Evolutionary conservation across 2,329 filamentous ascomycete species (phyloP).

Genomic region (Exophiala bonariae): DNA sequence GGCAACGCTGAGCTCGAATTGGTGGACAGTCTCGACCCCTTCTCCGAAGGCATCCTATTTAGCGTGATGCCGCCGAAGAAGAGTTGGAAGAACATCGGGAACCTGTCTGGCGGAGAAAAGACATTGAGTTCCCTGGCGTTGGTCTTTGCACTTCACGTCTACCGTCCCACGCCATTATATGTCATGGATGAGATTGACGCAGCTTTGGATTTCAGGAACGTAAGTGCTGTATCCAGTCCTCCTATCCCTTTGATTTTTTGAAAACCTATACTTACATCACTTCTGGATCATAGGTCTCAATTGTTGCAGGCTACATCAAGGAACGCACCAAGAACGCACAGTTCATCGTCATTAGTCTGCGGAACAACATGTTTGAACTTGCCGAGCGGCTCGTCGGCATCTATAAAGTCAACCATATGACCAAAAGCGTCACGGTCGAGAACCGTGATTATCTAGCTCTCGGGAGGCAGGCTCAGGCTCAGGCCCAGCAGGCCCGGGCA

Average conservation of each 20-base stretch:
- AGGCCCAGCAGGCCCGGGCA: constrained; percentile 1
- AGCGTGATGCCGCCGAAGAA: constrained; percentile 99
- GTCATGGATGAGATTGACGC: constrained; percentile 99
- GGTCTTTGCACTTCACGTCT: constrained; percentile 98
- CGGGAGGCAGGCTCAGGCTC: constrained; percentile 9
- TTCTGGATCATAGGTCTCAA: constrained; percentile 68
- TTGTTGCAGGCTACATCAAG: constrained; percentile 98
- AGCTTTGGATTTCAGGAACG: constrained; percentile 95
- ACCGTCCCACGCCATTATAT: constrained; percentile 95
- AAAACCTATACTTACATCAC: constrained; percentile 15
- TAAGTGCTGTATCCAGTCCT: constrained; percentile 52
- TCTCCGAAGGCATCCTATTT: constrained; percentile 95
- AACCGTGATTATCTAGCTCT: constrained; percentile 66
- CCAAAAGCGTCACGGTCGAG: constrained; percentile 86
- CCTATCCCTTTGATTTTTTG: too few relatives aligned
- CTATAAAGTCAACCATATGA: constrained; percentile 99
- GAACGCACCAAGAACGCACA: constrained; percentile 98
- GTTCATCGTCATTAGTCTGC: constrained; percentile 95
- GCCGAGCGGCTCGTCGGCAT: constrained; percentile 93
- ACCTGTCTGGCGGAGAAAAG: constrained; percentile 95
- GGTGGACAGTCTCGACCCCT: constrained; percentile 93
- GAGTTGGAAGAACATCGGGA: constrained; percentile 99
- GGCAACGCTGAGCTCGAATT: constrained; percentile 97
- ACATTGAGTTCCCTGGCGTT: constrained; percentile 88
- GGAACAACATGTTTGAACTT: constrained; percentile 99